Evolutionary conservation across 768 basidiomycete genomes (phyloP).

Genomic region (Boletus huronensis): DNA sequence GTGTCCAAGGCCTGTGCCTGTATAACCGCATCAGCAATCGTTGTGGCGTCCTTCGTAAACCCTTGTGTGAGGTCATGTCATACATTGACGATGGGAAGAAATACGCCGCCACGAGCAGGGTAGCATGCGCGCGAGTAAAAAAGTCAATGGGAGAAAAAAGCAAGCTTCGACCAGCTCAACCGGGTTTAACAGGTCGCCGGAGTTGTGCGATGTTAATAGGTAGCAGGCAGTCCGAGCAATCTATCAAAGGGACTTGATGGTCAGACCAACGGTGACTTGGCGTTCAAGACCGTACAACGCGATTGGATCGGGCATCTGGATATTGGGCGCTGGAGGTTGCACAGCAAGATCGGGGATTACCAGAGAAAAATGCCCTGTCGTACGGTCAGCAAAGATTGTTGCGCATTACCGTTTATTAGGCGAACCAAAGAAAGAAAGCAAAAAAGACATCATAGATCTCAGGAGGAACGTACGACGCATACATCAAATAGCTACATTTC

Average conservation of each 20-base stretch:
- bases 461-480: slow-evolving; percentile 6
- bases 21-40: not conserved
- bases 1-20: slow-evolving; percentile 2
- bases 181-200: not conserved
- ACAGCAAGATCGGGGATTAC: slow-evolving; percentile 7
- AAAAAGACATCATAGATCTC: not conserved
- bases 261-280: slow-evolving; percentile 11
- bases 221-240: not conserved
- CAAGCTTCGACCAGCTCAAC: slow-evolving; percentile 2
- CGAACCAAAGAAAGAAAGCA: not conserved
- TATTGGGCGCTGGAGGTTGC: not conserved
- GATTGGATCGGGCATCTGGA: slow-evolving; percentile 17
- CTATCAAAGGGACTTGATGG: not conserved
- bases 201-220: not conserved
- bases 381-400: not conserved
- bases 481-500: slow-evolving; percentile 24
- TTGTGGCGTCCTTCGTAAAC: slow-evolving; percentile 15
- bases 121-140: slow-evolving; percentile 16
- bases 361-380: not conserved
- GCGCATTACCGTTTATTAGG: not conserved
- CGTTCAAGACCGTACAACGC: slow-evolving; percentile 5
- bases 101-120: slow-evolving; percentile 10
- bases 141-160: not conserved
- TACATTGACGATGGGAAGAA: slow-evolving; percentile 9
- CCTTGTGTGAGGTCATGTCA: not conserved